phyloP scores from a whole-genome alignment of 208 protist genomes.

The Trypanosomatidae sp. region DNA sequence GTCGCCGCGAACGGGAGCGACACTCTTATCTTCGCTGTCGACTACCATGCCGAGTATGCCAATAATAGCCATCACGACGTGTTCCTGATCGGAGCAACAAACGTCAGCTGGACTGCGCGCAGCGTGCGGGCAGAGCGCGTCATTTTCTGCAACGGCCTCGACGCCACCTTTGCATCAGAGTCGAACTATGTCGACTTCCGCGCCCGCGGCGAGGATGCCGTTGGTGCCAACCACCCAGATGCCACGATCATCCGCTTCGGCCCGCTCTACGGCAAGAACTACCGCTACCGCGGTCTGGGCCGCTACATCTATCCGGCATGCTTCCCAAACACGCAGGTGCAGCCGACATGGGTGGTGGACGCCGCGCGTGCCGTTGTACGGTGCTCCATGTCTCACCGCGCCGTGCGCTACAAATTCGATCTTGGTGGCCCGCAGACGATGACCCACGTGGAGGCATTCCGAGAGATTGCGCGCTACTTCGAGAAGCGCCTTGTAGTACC shows the following conservation, averaged over 20 bases:
- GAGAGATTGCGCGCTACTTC: constrained; percentile 67
- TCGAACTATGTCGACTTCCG: constrained; percentile 93
- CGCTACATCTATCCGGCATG: constrained; percentile 87
- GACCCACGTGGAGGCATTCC: constrained; percentile 83
- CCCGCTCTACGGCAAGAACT: constrained; percentile 86
- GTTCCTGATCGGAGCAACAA: constrained; percentile 84
- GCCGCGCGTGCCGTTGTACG: constrained; percentile 85
- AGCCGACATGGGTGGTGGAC: constrained; percentile 93
- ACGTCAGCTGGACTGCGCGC: constrained; percentile 91
- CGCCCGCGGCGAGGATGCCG: constrained; percentile 85
- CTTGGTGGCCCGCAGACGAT: constrained; percentile 90
- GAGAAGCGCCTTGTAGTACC: constrained; percentile 77
- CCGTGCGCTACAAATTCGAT: constrained; percentile 92
- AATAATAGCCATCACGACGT: constrained; percentile 94
- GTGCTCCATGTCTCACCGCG: constrained; percentile 77
- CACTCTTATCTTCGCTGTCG: constrained; percentile 90
- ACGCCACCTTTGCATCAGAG: constrained; percentile 92
- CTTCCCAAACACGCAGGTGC: constrained; percentile 87
- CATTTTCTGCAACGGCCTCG: constrained; percentile 90
- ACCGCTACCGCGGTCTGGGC: constrained; percentile 90
- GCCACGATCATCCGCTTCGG: constrained; percentile 90
- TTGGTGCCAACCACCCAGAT: constrained; percentile 89
- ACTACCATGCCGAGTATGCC: constrained; percentile 89
- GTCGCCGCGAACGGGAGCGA: constrained; percentile 90
- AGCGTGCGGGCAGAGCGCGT: constrained; percentile 88